Base-by-base conservation (phyloP, 768 basidiomycete genomes). In the Kwoniella pini region DNA sequence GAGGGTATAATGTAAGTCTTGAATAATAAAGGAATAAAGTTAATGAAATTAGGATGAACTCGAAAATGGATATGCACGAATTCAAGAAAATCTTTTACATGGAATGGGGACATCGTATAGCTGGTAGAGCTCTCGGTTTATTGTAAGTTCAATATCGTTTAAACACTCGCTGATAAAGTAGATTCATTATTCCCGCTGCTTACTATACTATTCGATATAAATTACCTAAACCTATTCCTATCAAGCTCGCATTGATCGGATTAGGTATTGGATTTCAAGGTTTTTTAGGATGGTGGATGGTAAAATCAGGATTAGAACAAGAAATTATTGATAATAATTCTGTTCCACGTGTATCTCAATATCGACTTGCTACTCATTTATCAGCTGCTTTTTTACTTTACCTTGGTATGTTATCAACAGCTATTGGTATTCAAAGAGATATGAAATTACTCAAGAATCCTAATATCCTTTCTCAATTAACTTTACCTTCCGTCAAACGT, bases 201-300 rank as follows among this genome's bases (percentile, higher is more conserved):
- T 96, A 94, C 82, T 96, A 93, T 75, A 81, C 86, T 40, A 55
- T 84, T 39, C 84, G 85, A 39, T 87, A 86, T 63, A 84, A 85
- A 62, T 86, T 98, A 27, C 82, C 90, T 4, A 79, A 82, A 1
- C 76, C 83, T 0, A 82, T 91, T 60, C 84, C 86, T 1, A 69
- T 78, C n/a, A 84, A 85, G 63, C 84, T 96, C 22, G 78, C 84
- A 13, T 87, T 85, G 1, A 83, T 98, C 64, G 88, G 87, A 0
- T 72, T 86, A 0, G 84, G 97, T 30, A 88, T 99, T 51, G 96
- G 93, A 27, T 87, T 85, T 19, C 93, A 99, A 79, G 96, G 96
- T 45, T 83, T 85, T 19, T 82, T 99, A 19, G 96, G 96, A 26
- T 99, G 96, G 96, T 97, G 98, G 82, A 99, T 99, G 96, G 96